Percentiles rank a stretch among this genome's conserved stretches.
These are phyloP conservation scores for Monilinia vaccinii-corymbosi DNA, from an alignment of 2,329 filamentous ascomycete genomes.

Conservation along the genomic window DNA sequence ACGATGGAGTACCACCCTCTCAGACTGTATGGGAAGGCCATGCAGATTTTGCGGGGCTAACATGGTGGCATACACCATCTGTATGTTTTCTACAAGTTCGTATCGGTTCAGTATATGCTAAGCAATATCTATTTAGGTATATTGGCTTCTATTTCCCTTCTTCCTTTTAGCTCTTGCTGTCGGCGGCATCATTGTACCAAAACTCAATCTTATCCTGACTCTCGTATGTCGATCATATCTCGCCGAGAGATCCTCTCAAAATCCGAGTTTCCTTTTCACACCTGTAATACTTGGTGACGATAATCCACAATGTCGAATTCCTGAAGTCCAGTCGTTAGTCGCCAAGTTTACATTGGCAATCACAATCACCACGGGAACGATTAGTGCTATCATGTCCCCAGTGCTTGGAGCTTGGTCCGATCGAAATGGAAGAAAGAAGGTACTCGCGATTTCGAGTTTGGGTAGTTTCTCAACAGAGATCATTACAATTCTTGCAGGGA, in stretches of 20 bases:
- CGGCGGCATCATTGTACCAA: conserved; percentile 77
- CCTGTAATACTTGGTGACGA: conserved; percentile 59
- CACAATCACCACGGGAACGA: conserved; percentile 62
- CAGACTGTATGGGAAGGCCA: conserved; percentile 37
- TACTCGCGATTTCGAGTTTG: conserved; percentile 64
- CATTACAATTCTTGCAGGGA: conserved; percentile 69
- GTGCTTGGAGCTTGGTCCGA: conserved; percentile 81
- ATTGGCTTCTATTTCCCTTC: conserved; percentile 76
- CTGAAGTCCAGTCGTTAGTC: conserved; percentile 68
- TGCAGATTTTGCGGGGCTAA: conserved; percentile 50
- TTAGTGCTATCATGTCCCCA: conserved; percentile 75
- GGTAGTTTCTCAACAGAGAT: conserved; percentile 69
- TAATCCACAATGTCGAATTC: conserved; percentile 71
- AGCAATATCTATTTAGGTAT: conserved; percentile 48
- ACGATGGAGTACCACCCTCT: conserved; percentile 10
- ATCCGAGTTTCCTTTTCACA: conserved; percentile 50
- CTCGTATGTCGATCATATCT: conserved; percentile 81
- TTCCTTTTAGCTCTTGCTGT: conserved; percentile 76
- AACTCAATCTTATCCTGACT: conserved; percentile 74
- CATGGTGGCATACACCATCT: conserved; percentile 55
- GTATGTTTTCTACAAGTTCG: conserved; percentile 36
- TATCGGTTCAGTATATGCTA: conserved; percentile 16
- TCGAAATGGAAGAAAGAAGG: conserved; percentile 66
- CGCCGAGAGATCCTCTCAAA: conserved; percentile 49
- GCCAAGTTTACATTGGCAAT: conserved; percentile 71